These are phyloP conservation scores for Lactarius hatsudake DNA, from an alignment of 768 basidiomycete species.

Conservation along the genomic window DNA sequence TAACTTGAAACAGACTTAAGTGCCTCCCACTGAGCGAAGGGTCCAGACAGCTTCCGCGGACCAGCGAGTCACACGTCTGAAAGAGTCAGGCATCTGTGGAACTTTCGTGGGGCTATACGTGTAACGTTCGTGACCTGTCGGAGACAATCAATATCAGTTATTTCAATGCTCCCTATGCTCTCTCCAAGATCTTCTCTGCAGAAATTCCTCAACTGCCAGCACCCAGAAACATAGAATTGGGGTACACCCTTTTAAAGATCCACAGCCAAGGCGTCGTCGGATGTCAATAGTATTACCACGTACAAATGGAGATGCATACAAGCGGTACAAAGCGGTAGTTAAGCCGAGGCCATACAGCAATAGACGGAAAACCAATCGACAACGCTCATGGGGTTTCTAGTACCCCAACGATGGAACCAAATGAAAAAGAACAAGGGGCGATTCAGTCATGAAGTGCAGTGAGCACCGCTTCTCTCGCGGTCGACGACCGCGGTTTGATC, in stretches of 20 bases:
- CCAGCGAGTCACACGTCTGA: too few relatives aligned
- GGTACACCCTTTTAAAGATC: not conserved
- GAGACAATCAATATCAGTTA: too few relatives aligned
- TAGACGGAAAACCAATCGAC: not conserved
- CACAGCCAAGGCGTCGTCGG: not conserved
- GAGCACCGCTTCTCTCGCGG: constrained; percentile 1
- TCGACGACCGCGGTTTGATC: constrained; percentile 13
- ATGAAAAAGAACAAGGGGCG: not conserved
- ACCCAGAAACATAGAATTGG: not conserved
- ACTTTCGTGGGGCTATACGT: too few relatives aligned
- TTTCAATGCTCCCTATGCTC: too few relatives aligned
- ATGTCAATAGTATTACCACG: not conserved
- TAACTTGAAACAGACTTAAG: too few relatives aligned
- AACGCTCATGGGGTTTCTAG: not conserved
- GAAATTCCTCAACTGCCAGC: not conserved
- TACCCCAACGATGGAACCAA: not conserved
- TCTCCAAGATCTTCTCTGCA: not conserved
- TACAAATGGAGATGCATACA: not conserved
- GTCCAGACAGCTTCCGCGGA: too few relatives aligned
- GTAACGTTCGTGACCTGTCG: too few relatives aligned
- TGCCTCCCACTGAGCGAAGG: too few relatives aligned
- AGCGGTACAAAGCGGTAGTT: not conserved
- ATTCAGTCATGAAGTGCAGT: constrained; percentile 4
- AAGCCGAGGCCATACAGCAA: not conserved
- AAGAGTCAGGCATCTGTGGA: too few relatives aligned